phyloP scores from a whole-genome alignment of 2,329 filamentous ascomycete genomes.

The Arthrobotrys entomopaga region DNA sequence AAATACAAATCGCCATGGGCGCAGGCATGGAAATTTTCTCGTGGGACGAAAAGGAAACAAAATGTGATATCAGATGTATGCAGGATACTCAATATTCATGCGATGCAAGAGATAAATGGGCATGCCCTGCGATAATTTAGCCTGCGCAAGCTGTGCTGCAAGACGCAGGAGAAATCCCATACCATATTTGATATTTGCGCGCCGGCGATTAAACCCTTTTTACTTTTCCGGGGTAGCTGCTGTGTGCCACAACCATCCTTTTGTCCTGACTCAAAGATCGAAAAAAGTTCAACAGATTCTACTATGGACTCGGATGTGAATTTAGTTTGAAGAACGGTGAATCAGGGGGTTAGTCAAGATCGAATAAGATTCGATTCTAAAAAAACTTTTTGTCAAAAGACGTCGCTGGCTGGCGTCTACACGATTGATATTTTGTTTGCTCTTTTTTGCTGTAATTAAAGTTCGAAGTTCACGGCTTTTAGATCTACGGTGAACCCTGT shows the following conservation, averaged over 20 bases:
- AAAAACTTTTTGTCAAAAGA: neutral
- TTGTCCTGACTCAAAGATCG: neutral
- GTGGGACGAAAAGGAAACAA: neutral
- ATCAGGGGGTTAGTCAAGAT: slow-evolving; percentile 7
- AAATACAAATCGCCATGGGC: no score
- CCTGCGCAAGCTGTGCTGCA: slow-evolving; percentile 22
- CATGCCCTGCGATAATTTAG: slow-evolving; percentile 31
- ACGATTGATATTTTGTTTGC: no score
- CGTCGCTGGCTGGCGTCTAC: no score
- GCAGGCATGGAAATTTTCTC: no score
- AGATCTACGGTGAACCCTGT: neutral
- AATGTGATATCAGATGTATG: slow-evolving; percentile 9
- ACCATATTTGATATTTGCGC: no score
- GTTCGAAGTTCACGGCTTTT: neutral
- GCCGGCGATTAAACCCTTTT: slow-evolving; percentile 5
- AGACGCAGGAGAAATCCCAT: slow-evolving; percentile 25
- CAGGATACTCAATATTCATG: neutral
- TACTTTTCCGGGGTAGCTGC: slow-evolving; percentile 1
- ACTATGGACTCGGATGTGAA: neutral
- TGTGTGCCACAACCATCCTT: neutral
- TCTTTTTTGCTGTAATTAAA: no score
- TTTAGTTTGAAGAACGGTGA: slow-evolving; percentile 14
- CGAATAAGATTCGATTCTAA: slow-evolving; percentile 2
- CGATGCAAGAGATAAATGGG: slow-evolving; percentile 23
- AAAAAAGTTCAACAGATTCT: neutral